Percentiles rank a stretch among this genome's conserved stretches.
Conservation (phyloP, 805 yeast genomes). For the Spathaspora boniae region DNA sequence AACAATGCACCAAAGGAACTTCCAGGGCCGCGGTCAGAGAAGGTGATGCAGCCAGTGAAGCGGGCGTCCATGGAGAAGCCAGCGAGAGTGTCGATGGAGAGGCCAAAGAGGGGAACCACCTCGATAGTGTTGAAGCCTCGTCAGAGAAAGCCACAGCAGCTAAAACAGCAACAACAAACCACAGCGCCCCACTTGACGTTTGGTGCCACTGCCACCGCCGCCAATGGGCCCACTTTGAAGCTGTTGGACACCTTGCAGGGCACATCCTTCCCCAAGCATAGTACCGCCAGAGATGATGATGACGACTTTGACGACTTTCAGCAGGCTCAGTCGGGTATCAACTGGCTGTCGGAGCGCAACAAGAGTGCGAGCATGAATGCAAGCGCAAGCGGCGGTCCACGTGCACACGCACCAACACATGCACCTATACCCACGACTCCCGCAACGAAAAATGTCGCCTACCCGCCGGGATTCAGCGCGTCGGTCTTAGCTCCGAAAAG, state of each 20-base stretch:
- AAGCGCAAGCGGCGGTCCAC: too few species aligned
- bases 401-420: conserved; percentile 3
- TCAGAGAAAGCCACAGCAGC: conserved; percentile 9
- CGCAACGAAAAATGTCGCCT: conserved; percentile 11
- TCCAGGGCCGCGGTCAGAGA: conserved; percentile 7
- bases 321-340: conserved; percentile 4
- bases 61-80: conserved; percentile 5
- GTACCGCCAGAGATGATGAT: conserved; percentile 13
- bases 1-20: conserved; percentile 15
- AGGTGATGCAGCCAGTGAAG: conserved; percentile 19
- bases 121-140: too few species aligned
- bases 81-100: conserved; percentile 2
- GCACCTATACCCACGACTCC: conserved; percentile 3
- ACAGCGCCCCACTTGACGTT: conserved; percentile 14
- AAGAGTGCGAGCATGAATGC: too few species aligned
- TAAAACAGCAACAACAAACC: conserved; percentile 10
- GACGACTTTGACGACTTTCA: conserved; percentile 30
- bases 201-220: conserved; percentile 20
- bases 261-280: conserved; percentile 12
- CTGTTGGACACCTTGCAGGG: conserved; percentile 24
- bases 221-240: conserved; percentile 13
- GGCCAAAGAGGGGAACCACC: neutral
- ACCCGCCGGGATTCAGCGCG: conserved; percentile 33
- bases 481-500: conserved; percentile 25
- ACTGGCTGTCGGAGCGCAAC: neutral